Evolutionary conservation across 2,329 filamentous ascomycete species (phyloP).

Genomic region (Fusarium oligoseptatum): DNA sequence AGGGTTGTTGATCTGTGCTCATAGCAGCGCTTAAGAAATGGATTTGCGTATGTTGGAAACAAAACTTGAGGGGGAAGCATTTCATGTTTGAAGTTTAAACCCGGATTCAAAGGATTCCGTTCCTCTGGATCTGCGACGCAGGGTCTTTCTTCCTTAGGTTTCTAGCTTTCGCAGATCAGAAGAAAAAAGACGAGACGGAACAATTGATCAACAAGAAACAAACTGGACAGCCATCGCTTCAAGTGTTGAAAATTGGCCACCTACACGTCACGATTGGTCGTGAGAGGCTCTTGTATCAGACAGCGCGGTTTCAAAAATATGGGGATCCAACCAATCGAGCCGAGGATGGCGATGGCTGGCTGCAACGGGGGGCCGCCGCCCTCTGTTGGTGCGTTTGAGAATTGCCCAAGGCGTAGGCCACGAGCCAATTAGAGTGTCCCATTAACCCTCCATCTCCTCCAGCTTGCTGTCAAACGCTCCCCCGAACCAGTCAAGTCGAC

Average conservation of each 20-base stretch:
- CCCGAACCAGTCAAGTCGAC: background rate
- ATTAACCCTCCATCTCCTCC: background rate
- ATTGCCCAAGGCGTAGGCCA: background rate
- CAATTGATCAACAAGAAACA: background rate
- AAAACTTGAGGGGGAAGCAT: background rate
- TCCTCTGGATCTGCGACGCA: slow-evolving; percentile 26
- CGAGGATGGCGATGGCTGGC: background rate
- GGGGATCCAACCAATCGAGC: slow-evolving; percentile 21
- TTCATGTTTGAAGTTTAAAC: slow-evolving; percentile 7
- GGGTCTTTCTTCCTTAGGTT: slow-evolving; percentile 10
- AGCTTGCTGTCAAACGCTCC: slow-evolving; percentile 12
- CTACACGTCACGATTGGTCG: slow-evolving; percentile 8
- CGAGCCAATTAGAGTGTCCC: slow-evolving; percentile 9
- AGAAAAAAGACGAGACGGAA: background rate
- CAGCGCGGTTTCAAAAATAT: slow-evolving; percentile 34
- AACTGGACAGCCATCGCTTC: background rate
- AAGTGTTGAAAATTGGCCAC: background rate
- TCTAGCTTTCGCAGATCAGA: background rate
- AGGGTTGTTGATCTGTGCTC: background rate
- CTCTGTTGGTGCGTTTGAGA: slow-evolving; percentile 34
- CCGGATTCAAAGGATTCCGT: slow-evolving; percentile 16
- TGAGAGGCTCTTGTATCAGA: slow-evolving; percentile 30
- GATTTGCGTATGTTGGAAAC: background rate
- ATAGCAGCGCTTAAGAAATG: background rate
- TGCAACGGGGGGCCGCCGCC: background rate